Evolutionary conservation across 2,329 filamentous ascomycete genomes (phyloP), one percentile per base, ranked within the genome.

Genomic region (Ustulina deusta): DNA sequence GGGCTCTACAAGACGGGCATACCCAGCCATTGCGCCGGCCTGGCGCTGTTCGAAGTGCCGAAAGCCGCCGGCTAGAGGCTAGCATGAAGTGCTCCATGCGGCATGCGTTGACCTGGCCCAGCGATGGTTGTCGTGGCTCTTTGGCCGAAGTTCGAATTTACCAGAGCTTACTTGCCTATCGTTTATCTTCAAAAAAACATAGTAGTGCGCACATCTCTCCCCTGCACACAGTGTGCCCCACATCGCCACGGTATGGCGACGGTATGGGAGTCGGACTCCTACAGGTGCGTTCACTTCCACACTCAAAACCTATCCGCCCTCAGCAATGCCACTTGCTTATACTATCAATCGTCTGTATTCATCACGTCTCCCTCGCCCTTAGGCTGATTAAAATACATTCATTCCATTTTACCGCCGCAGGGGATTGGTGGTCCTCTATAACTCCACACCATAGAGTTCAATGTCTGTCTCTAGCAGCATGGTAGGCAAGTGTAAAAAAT

Each of bases 1-100:
- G 63, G 52, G 63, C 60, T 66, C 68, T 66, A 61, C 75, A 76
- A 52, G 74, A 76, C 57, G 71, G 72, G 22, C 72, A 77, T 60
- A 73, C 58, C 75, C 74, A 76, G 46, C 71, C 71, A 70, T 66
- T 72, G 62, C 66, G 69, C 17, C 32, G 63, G 22, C 64, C 56
- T 52, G 65, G 27, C 22, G 34, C 29, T 13, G 56, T 57, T 54
- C 67, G 67, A n/a, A 70, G 60, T 27, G 60, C 61, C 40, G 58
- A 70, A 32, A 73, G 48, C 57, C 61, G 72, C 55, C 66, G 70
- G 48, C 69, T 62, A 20, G 73, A 66, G 17, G 62, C 61, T 38
- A 66, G 60, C 59, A 68, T 61, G 49, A 73, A 58, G 34, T 64
- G 67, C 60, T 65, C 71, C 74, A 76, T 77, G 63, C n/a, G 40